A percentile compares a stretch with the other conserved stretches of the same genome.
These are phyloP conservation scores for Leccinum barrowsii DNA, from an alignment of 768 basidiomycete genomes.

Conservation along the genomic window DNA sequence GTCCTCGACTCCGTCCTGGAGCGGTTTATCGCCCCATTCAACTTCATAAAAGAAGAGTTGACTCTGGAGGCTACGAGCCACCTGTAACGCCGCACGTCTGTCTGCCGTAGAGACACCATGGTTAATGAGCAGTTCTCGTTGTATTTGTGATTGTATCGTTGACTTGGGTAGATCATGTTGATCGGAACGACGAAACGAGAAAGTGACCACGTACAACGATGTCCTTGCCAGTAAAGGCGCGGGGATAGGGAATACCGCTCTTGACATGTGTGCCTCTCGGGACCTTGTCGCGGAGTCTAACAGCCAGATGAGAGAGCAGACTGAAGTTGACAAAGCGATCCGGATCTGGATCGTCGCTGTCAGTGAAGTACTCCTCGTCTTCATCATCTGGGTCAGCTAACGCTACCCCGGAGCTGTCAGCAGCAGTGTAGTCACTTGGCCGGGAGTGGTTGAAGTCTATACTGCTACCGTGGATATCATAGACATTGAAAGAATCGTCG, in stretches of 20 bases:
- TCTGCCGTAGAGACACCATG: constrained; percentile 75
- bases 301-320: constrained; percentile 82
- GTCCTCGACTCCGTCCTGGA: constrained; percentile 88
- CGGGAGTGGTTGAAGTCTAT: constrained; percentile 24
- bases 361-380: constrained; percentile 32
- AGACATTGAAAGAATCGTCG: constrained; percentile 19
- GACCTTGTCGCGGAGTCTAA: constrained; percentile 86
- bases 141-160: constrained; percentile 83
- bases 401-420: constrained; percentile 17
- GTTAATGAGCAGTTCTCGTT: constrained; percentile 74
- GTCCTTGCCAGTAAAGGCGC: constrained; percentile 92
- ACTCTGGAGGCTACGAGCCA: constrained; percentile 86
- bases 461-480: constrained; percentile 16
- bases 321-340: constrained; percentile 85
- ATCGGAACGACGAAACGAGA: background rate
- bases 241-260: constrained; percentile 86
- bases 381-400: constrained; percentile 27
- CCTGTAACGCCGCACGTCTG: constrained; percentile 77
- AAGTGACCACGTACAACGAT: constrained; percentile 67
- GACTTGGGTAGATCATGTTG: constrained; percentile 47
- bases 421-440: constrained; percentile 16
- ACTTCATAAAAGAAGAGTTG: constrained; percentile 97
- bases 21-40: constrained; percentile 81
- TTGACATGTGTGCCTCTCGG: constrained; percentile 86
- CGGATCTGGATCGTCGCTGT: constrained; percentile 63